Percentiles rank a stretch among this genome's conserved stretches.
phyloP scores from a whole-genome alignment of 2,329 filamentous ascomycete genomes.

The Colletotrichum liaoningense region DNA sequence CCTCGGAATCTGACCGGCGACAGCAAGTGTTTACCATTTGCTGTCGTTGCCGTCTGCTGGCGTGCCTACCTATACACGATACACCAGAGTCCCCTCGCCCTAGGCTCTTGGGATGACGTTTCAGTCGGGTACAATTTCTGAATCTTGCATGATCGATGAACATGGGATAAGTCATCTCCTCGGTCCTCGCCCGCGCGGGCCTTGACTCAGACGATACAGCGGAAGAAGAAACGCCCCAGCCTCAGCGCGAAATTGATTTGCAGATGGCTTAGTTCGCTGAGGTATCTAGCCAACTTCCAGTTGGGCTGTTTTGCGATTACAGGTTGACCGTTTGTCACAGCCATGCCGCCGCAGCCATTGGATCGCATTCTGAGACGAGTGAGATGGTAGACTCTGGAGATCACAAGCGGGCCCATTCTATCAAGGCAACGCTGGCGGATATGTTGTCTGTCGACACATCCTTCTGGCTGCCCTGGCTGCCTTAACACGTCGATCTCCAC shows the following conservation, averaged over 20 bases:
- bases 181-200: background rate
- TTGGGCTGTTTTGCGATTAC: background rate
- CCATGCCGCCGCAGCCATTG: background rate
- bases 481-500: background rate
- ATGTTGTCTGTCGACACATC: background rate
- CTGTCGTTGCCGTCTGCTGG: background rate
- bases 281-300: background rate
- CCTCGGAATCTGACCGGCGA: background rate
- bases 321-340: background rate
- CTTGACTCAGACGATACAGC: background rate
- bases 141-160: background rate
- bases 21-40: background rate
- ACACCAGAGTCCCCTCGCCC: background rate
- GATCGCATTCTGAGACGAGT: slow-evolving; percentile 18
- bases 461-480: background rate
- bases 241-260: background rate
- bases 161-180: background rate
- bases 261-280: background rate
- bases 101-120: slow-evolving; percentile 1
- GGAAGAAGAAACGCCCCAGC: background rate
- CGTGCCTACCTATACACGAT: background rate
- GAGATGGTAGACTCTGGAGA: background rate
- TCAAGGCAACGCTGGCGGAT: background rate
- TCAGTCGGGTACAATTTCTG: background rate
- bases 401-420: background rate